Percentiles rank a stretch among this genome's conserved stretches.
Conservation (phyloP, 805 yeast species). For the Saturnispora dispora region DNA sequence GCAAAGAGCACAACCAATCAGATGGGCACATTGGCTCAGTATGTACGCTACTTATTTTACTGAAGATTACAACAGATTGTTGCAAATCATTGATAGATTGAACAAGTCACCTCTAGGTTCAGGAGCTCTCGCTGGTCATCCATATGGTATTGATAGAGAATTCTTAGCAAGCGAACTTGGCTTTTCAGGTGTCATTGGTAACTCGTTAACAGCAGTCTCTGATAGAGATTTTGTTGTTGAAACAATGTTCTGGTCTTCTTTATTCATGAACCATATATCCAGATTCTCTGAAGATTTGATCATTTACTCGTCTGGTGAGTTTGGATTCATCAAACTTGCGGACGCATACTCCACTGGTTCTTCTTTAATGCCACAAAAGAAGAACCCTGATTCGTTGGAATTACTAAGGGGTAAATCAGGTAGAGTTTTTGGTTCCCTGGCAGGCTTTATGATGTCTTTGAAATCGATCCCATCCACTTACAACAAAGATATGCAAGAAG, state of each 20-base stretch:
- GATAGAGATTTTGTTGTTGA: slow-evolving; percentile 98
- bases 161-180: slow-evolving; percentile 73
- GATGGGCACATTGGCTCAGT: slow-evolving; percentile 98
- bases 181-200: slow-evolving; percentile 82
- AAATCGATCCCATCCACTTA: slow-evolving; percentile 98
- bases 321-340: slow-evolving; percentile 85
- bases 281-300: slow-evolving; percentile 91
- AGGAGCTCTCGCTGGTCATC: slow-evolving; percentile 99
- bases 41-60: slow-evolving; percentile 91
- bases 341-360: slow-evolving; percentile 99
- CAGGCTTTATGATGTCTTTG: slow-evolving; percentile 93
- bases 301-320: slow-evolving; percentile 94
- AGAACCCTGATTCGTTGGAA: slow-evolving; percentile 95
- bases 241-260: slow-evolving; percentile 88
- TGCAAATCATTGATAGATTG: slow-evolving; percentile 71
- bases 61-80: slow-evolving; percentile 79
- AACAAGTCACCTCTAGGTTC: slow-evolving; percentile 90
- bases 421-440: slow-evolving; percentile 87
- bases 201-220: slow-evolving; percentile 91
- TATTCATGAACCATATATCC: slow-evolving; percentile 93
- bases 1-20: slow-evolving; percentile 98
- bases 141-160: slow-evolving; percentile 97
- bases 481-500: slow-evolving; percentile 98
- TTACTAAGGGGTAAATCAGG: slow-evolving; percentile 95
- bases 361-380: slow-evolving; percentile 98